These are phyloP conservation scores for Rheum nobile DNA, from an alignment of 148 eudicot genomes.

Conservation along the genomic window DNA sequence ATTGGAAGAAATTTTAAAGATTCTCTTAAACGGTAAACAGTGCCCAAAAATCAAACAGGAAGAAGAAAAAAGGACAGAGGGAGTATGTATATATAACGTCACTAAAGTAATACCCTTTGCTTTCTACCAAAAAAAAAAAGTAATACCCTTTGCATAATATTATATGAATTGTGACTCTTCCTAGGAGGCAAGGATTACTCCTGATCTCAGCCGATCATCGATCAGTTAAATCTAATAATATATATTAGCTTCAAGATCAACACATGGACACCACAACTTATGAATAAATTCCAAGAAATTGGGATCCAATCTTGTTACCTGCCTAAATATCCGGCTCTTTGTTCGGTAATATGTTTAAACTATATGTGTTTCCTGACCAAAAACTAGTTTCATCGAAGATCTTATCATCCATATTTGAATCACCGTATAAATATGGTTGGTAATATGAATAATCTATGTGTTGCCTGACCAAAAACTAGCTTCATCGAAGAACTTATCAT, in stretches of 20 bases:
- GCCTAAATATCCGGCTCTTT: neutral
- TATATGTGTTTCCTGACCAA: no score
- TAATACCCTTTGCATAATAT: neutral
- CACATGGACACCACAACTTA: neutral
- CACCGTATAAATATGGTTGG: no score
- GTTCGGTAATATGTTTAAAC: neutral
- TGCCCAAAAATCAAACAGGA: no score
- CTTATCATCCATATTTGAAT: no score
- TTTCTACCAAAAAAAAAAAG: no score
- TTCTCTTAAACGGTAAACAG: no score
- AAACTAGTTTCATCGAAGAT: no score
- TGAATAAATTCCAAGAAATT: neutral
- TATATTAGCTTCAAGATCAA: neutral
- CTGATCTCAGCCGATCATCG: neutral
- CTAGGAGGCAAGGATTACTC: neutral
- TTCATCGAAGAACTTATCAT: no score
- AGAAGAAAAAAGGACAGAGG: no score
- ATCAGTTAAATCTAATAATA: neutral
- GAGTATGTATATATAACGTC: neutral
- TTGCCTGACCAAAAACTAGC: no score
- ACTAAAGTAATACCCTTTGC: neutral
- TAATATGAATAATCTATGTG: no score
- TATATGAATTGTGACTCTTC: slow-evolving; percentile 1
- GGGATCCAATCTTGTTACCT: neutral
- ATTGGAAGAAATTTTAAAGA: no score